A percentile compares a stretch with the other conserved stretches of the same genome.
Evolutionary conservation across 768 basidiomycete genomes (phyloP).

Genomic region (Chlorophyllum brunneum): DNA sequence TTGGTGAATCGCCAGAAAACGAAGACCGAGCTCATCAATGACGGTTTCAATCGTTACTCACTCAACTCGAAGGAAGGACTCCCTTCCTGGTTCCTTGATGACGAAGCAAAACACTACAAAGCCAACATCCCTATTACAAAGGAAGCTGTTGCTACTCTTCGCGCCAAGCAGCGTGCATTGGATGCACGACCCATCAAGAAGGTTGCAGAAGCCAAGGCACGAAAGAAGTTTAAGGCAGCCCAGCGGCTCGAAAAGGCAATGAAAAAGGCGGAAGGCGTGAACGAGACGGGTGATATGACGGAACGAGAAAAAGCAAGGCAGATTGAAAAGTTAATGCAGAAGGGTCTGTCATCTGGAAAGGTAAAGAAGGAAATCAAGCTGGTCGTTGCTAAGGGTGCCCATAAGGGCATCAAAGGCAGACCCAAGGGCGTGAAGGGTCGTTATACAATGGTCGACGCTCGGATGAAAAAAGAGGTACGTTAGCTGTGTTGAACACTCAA

Average conservation of each 20-base stretch:
- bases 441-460: slow-evolving; percentile 90
- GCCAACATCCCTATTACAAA: slow-evolving; percentile 95
- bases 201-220: slow-evolving; percentile 95
- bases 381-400: slow-evolving; percentile 87
- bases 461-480: slow-evolving; percentile 90
- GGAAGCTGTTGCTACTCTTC: slow-evolving; percentile 82
- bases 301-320: slow-evolving; percentile 93
- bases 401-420: slow-evolving; percentile 87
- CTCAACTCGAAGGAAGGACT: slow-evolving; percentile 89
- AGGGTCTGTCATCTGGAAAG: slow-evolving; percentile 63
- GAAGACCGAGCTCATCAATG: slow-evolving; percentile 84
- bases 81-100: slow-evolving; percentile 96
- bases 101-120: slow-evolving; percentile 91
- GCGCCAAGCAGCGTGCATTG: slow-evolving; percentile 87
- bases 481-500: background rate
- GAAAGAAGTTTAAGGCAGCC: slow-evolving; percentile 89
- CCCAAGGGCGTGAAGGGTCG: slow-evolving; percentile 96
- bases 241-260: slow-evolving; percentile 86
- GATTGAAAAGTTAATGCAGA: slow-evolving; percentile 89
- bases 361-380: slow-evolving; percentile 74
- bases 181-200: slow-evolving; percentile 99
- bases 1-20: slow-evolving; percentile 90
- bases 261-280: slow-evolving; percentile 95
- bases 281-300: slow-evolving; percentile 83
- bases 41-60: slow-evolving; percentile 94